Conservation (phyloP, 2,329 filamentous ascomycete genomes). For the Aspergillus floridensis region DNA sequence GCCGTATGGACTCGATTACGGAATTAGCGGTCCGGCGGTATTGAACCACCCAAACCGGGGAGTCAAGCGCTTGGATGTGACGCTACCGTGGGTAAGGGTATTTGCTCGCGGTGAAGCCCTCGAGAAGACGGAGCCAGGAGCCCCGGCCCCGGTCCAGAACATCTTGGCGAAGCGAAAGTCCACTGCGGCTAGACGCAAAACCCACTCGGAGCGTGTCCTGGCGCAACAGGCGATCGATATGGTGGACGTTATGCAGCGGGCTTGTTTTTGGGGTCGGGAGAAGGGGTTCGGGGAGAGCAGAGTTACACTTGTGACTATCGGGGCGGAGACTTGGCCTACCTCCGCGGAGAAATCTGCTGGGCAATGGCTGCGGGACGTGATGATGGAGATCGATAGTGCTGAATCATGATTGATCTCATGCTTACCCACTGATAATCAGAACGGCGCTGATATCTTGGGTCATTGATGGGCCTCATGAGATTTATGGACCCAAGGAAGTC, state of each 20-base stretch:
- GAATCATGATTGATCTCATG: not conserved
- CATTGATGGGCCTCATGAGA: not conserved
- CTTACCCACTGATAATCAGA: not conserved
- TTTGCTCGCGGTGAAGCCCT: constrained; percentile 14
- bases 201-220: constrained; percentile 28
- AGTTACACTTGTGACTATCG: constrained; percentile 24
- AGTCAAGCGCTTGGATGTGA: constrained; percentile 27
- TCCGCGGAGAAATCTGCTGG: not conserved
- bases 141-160: no score
- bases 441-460: not conserved
- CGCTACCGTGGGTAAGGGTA: constrained; percentile 34
- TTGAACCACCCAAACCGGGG: constrained; percentile 15
- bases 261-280: constrained; percentile 45
- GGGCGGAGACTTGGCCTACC: not conserved
- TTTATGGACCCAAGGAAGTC: not conserved
- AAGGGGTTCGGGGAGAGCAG: constrained; percentile 38
- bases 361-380: not conserved
- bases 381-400: not conserved
- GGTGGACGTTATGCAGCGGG: constrained; percentile 41
- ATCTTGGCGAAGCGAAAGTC: not conserved
- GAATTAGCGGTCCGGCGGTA: constrained; percentile 19
- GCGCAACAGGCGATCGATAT: constrained; percentile 41
- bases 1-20: constrained; percentile 38
- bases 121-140: not conserved
- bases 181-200: not conserved